Percentiles rank a stretch among this genome's conserved stretches.
Evolutionary conservation across 139 green algal genomes (phyloP).

Genomic region (Edaphochlamys debaryana): DNA sequence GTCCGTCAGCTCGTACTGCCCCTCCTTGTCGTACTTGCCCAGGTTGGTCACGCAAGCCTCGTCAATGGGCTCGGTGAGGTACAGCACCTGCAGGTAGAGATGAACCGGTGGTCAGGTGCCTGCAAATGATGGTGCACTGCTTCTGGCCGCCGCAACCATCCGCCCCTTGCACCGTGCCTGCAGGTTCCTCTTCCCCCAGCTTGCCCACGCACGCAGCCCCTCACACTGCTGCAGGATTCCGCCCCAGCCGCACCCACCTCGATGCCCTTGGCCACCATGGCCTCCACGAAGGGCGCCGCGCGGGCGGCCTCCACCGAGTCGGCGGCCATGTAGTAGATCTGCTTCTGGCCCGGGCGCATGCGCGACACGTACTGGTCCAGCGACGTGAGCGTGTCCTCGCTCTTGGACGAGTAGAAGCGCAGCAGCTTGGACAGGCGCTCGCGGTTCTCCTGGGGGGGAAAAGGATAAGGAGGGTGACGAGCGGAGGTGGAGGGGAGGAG

Average conservation of each 20-base stretch:
- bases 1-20: conserved; percentile 82
- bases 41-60: conserved; percentile 92
- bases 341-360: conserved; percentile 94
- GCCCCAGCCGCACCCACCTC: conserved; percentile 73
- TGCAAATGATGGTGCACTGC: no score
- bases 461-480: no score
- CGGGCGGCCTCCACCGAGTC: conserved; percentile 62
- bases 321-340: conserved; percentile 94
- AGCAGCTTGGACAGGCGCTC: conserved; percentile 85
- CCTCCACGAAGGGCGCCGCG: conserved; percentile 89
- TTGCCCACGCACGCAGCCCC: no score
- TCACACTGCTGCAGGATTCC: no score
- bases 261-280: conserved; percentile 79
- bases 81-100: conserved; percentile 75
- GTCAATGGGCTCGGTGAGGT: conserved; percentile 95
- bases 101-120: background rate
- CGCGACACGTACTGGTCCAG: conserved; percentile 87
- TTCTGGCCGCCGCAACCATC: no score
- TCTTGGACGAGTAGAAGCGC: conserved; percentile 77
- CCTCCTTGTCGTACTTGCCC: conserved; percentile 75
- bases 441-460: no score
- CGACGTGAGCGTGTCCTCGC: conserved; percentile 67
- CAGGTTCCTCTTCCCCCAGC: background rate
- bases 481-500: no score
- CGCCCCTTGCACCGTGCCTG: no score